phyloP scores from a whole-genome alignment of 148 eudicot species.

The Spergularia bocconei region DNA sequence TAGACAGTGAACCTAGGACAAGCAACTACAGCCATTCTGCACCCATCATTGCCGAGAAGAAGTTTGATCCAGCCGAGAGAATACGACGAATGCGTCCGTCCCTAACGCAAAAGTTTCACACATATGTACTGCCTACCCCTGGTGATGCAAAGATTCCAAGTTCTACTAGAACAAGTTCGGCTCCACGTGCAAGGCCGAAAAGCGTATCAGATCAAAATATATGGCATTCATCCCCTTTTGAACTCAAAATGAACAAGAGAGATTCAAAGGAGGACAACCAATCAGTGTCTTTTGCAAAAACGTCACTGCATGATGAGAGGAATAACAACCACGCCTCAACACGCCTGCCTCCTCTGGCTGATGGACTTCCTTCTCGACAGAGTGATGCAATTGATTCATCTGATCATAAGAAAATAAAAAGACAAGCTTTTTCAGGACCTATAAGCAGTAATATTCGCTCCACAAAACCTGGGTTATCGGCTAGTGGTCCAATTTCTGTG shows the following conservation, averaged over 20 bases:
- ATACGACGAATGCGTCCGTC: slow-evolving; percentile 45
- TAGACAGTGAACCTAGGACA: slow-evolving; percentile 42
- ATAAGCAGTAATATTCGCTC: slow-evolving; percentile 59
- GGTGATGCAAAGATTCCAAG: slow-evolving; percentile 57
- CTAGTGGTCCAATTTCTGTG: slow-evolving; percentile 56
- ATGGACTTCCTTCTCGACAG: slow-evolving; percentile 42
- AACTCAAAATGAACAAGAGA: slow-evolving; percentile 51
- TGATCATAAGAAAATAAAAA: slow-evolving; percentile 53
- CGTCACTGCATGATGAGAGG: slow-evolving; percentile 34
- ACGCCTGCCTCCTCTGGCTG: slow-evolving; percentile 51
- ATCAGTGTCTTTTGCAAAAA: slow-evolving; percentile 28
- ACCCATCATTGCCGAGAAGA: slow-evolving; percentile 64
- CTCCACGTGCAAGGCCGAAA: slow-evolving; percentile 40
- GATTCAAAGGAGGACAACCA: slow-evolving; percentile 43
- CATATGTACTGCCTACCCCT: slow-evolving; percentile 86
- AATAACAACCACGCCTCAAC: slow-evolving; percentile 35
- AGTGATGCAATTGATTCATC: slow-evolving; percentile 41
- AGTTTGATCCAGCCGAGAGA: slow-evolving; percentile 59
- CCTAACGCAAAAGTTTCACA: slow-evolving; percentile 49
- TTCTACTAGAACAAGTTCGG: slow-evolving; percentile 47
- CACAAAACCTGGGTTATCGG: slow-evolving; percentile 39
- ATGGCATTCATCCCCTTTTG: slow-evolving; percentile 71
- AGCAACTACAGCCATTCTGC: slow-evolving; percentile 79
- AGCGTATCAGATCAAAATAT: slow-evolving; percentile 35
- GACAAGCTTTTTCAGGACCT: slow-evolving; percentile 89